Evolutionary conservation across 2,329 filamentous ascomycete genomes (phyloP), one percentile per base, ranked within the genome.

Genomic region (Nothopassalora personata): DNA sequence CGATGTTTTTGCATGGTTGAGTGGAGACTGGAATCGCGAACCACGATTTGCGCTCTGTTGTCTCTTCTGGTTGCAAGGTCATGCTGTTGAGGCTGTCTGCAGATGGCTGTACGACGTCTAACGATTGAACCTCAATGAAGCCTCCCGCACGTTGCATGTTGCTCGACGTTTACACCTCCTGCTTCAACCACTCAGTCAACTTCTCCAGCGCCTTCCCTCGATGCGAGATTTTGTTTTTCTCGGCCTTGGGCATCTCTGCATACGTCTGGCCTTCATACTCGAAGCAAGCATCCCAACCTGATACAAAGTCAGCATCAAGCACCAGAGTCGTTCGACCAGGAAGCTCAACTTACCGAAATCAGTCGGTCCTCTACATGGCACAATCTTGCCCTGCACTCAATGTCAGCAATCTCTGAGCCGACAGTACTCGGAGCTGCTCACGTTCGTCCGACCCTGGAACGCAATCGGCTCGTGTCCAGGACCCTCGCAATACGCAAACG

Each of bases 271-370:
- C 92, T 64, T 95, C 83, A 67, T 95, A 93, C 77, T 99, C 94
- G 69, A 99, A 99, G 64, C 96, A 88, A 1, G 94, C 86, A 74
- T 99, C 94, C 94, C 94, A 99, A 49, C 93, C 92, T 96, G 64
- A n/a, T 28, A 62, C 64, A 65, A 45, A 56, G 28, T 58, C 49
- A 65, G 65, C 67, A 53, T 55, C 43, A 30, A 18, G 30, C 10
- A 4, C 0, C 18, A 15, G 13, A 9, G 30, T 30, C n/a, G n/a
- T 6, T 10, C 18, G n/a, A 5, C 36, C 9, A 47, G 31, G 53
- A 31, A 33, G 7, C n/a, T 23, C n/a, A 43, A 76, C 85, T 76
- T 79, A 93, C 92, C 94, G 73, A 99, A 99, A 55, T 84, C 81
- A 18, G 84, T 77, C 47, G 90, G 87, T 6, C 94, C 94, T 72